These are phyloP conservation scores for Backusella macrospora DNA, from an alignment of 192 early-diverging fungal species.

Conservation along the genomic window DNA sequence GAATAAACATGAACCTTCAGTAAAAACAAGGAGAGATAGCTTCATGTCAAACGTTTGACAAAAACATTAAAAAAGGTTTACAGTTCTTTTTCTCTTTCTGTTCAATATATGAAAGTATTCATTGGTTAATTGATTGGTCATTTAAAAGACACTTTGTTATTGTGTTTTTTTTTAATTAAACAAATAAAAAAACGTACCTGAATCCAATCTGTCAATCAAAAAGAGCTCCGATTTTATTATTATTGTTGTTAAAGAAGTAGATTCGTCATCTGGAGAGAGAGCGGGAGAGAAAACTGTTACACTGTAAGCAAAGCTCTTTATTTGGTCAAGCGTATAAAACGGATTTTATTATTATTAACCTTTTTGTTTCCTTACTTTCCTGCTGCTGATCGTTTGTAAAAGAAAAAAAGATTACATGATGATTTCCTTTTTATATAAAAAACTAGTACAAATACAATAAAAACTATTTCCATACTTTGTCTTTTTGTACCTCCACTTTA, in stretches of 20 bases:
- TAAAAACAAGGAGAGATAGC: background rate
- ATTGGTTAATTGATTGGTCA: background rate
- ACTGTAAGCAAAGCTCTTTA: conserved; percentile 6
- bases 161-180: background rate
- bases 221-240: background rate
- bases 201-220: conserved; percentile 4
- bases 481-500: conserved; percentile 8
- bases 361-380: background rate
- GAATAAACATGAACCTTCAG: background rate
- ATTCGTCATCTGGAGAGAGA: background rate
- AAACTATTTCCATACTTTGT: background rate
- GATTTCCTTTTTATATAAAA: conserved; percentile 15
- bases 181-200: background rate
- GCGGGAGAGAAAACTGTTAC: background rate
- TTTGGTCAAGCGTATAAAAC: background rate
- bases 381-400: background rate
- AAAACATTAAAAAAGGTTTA: background rate
- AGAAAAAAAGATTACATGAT: conserved; percentile 7
- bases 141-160: background rate
- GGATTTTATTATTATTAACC: background rate
- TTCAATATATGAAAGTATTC: background rate
- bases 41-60: background rate
- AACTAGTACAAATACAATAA: conserved; percentile 8
- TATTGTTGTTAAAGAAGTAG: background rate
- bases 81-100: no score